These are phyloP conservation scores for Hyaloscypha bicolor DNA, from an alignment of 495 filamentous ascomycete genomes.

Conservation along the genomic window DNA sequence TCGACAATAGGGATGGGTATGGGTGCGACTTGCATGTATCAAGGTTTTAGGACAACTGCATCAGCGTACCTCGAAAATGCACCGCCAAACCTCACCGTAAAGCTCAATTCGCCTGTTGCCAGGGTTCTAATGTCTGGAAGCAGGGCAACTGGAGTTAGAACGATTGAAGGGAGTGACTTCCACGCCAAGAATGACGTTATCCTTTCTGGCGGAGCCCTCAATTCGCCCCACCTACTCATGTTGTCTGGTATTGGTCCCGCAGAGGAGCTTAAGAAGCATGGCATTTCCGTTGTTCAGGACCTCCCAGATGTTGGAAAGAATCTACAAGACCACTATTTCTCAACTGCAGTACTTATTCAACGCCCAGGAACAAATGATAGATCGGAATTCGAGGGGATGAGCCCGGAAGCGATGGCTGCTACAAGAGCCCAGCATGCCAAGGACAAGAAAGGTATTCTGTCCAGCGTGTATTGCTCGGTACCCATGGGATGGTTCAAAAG, in stretches of 20 bases:
- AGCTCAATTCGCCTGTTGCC: constrained; percentile 50
- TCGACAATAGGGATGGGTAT: constrained; percentile 51
- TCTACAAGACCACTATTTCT: constrained; percentile 44
- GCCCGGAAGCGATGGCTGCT: background rate
- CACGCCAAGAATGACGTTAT: constrained; percentile 58
- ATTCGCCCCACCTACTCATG: constrained; percentile 63
- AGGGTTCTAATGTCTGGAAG: constrained; percentile 54
- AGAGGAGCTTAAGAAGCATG: constrained; percentile 50
- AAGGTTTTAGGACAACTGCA: constrained; percentile 55
- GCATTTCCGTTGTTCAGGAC: constrained; percentile 53
- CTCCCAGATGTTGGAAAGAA: constrained; percentile 57
- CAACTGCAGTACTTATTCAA: constrained; percentile 30
- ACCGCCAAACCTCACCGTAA: constrained; percentile 53
- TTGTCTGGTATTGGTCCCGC: constrained; percentile 65
- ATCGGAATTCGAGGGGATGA: constrained; percentile 4
- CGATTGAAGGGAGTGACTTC: constrained; percentile 40
- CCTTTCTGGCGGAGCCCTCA: constrained; percentile 57
- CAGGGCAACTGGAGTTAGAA: constrained; percentile 51
- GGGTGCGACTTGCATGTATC: constrained; percentile 46
- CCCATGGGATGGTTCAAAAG: constrained; percentile 58
- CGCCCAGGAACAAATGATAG: constrained; percentile 35
- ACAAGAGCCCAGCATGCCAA: constrained; percentile 12
- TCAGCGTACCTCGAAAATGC: constrained; percentile 47
- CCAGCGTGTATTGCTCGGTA: constrained; percentile 38
- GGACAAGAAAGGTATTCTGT: constrained; percentile 25